Percentiles rank a stretch among this genome's conserved stretches.
Evolutionary conservation across 306 rosid species (phyloP).

Genomic region (Cucumis hystrix): DNA sequence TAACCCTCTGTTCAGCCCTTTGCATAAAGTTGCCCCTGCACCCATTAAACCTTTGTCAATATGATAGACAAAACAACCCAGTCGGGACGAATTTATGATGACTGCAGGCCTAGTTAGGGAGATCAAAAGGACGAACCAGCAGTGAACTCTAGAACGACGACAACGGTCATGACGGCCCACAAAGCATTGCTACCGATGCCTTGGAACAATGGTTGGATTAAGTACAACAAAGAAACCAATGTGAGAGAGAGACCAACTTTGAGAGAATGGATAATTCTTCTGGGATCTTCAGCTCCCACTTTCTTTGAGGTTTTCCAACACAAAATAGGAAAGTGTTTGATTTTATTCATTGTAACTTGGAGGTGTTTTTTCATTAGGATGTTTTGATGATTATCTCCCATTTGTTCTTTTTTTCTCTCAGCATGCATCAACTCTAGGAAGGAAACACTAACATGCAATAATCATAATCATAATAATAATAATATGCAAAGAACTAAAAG

Average conservation of each 20-base stretch:
- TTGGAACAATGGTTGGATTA: conserved; percentile 51
- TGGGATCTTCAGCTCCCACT: conserved; percentile 78
- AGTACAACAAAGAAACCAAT: conserved; percentile 60
- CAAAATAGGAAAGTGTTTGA: conserved; percentile 26
- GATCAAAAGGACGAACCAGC: conserved; percentile 31
- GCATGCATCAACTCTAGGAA: background rate
- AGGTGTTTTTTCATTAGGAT: conserved; percentile 25
- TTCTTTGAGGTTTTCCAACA: conserved; percentile 44
- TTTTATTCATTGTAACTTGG: conserved; percentile 22
- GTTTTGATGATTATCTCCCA: conserved; percentile 25
- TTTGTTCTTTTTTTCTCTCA: conserved; percentile 8
- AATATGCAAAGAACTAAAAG: background rate
- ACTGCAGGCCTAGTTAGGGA: too few species aligned
- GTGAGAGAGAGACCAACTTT: conserved; percentile 80
- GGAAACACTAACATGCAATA: background rate
- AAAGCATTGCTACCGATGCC: conserved; percentile 65
- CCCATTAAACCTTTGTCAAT: background rate
- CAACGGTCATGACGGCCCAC: conserved; percentile 97
- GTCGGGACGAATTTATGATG: background rate
- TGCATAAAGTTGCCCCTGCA: conserved; percentile 90
- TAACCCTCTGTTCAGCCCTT: conserved; percentile 89
- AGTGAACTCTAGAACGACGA: conserved; percentile 89
- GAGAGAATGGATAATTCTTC: conserved; percentile 64
- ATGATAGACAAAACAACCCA: background rate
- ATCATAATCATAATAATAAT: too few species aligned